Percentiles rank a stretch among this genome's conserved stretches.
phyloP scores from a whole-genome alignment of 225 moss, liverwort and hornwort species.

The Neckera pumila region DNA sequence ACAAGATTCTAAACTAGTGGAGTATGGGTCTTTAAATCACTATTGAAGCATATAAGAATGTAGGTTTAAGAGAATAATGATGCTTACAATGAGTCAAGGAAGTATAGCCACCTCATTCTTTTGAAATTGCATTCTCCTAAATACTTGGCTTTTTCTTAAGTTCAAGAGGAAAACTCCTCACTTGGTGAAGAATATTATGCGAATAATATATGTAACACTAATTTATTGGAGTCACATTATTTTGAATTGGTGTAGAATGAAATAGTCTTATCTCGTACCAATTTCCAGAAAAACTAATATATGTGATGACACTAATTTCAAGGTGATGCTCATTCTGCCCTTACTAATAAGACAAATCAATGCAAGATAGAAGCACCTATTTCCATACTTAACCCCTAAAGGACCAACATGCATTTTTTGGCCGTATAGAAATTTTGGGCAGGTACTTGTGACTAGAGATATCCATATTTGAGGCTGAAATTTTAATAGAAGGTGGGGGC shows the following conservation, averaged over 20 bases:
- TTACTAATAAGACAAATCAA: background rate
- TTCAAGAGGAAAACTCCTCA: background rate
- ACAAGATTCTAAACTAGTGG: background rate
- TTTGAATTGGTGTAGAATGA: no score
- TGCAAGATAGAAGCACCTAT: background rate
- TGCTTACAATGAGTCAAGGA: background rate
- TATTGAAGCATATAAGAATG: background rate
- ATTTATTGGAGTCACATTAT: no score
- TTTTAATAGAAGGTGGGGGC: no score
- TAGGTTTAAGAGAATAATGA: background rate
- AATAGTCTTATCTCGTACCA: background rate
- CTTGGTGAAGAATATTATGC: no score
- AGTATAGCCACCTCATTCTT: background rate
- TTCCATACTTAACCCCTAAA: rapidly evolving
- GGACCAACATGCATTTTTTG: no score
- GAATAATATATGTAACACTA: rapidly evolving
- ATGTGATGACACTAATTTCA: background rate
- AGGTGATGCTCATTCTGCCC: rapidly evolving
- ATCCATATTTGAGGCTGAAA: no score
- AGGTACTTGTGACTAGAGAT: no score
- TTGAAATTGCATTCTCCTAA: background rate
- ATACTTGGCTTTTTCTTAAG: rapidly evolving
- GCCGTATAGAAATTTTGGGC: no score
- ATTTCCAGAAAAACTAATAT: no score
- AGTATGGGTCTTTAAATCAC: rapidly evolving